Evolutionary conservation across 2,329 filamentous ascomycete genomes (phyloP).

Genomic region (Beauveria bassiana): DNA sequence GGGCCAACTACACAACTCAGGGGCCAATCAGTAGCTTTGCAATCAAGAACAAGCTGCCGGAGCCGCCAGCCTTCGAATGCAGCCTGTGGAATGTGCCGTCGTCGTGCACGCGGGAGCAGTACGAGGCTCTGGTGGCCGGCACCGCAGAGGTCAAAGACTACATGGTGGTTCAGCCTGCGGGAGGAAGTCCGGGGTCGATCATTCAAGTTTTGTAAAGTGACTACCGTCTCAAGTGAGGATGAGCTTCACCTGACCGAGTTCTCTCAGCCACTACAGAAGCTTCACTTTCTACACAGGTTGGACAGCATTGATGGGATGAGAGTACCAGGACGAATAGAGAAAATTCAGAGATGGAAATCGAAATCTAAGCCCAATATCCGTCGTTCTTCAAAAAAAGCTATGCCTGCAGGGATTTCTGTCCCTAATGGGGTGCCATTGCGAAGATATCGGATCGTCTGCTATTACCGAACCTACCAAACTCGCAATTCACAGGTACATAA

Average conservation of each 20-base stretch:
- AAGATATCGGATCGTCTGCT: background rate
- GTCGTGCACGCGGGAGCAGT: constrained; percentile 31
- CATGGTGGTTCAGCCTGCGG: constrained; percentile 10
- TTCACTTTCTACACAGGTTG: background rate
- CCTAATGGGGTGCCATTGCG: background rate
- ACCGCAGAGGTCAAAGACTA: constrained; percentile 16
- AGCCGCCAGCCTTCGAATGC: constrained; percentile 43
- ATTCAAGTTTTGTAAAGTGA: background rate
- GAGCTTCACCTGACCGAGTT: background rate
- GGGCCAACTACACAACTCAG: constrained; percentile 17
- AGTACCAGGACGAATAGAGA: background rate
- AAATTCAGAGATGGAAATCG: background rate
- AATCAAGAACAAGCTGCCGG: constrained; percentile 40
- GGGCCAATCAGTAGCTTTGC: constrained; percentile 44
- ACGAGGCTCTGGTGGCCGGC: constrained; percentile 15
- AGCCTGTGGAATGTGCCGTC: constrained; percentile 42
- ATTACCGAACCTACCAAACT: background rate
- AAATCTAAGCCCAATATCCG: too few relatives aligned
- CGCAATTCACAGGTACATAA: background rate
- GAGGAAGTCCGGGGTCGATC: constrained; percentile 4
- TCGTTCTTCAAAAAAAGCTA: too few relatives aligned
- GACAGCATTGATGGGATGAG: background rate
- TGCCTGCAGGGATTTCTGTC: background rate
- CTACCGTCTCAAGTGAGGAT: background rate
- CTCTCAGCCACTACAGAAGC: background rate